Evolutionary conservation across 2,329 filamentous ascomycete species (phyloP).

Genomic region (Monosporascus sp.): DNA sequence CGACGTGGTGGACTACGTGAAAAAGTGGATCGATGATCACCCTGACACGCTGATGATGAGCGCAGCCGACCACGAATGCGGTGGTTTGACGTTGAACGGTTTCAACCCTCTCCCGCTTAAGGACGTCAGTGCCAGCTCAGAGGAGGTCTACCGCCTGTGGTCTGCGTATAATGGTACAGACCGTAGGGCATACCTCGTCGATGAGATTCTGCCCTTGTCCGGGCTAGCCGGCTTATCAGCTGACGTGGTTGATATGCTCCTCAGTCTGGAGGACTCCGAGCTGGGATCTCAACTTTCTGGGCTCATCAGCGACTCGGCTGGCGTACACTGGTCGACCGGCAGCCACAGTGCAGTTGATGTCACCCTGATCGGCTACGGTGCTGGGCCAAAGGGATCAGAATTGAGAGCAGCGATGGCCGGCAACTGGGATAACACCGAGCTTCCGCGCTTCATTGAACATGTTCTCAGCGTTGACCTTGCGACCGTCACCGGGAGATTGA

Average conservation of each 20-base stretch:
- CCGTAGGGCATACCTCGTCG: constrained; percentile 20
- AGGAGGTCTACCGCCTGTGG: constrained; percentile 24
- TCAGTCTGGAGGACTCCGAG: constrained; percentile 14
- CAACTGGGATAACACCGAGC: constrained; percentile 19
- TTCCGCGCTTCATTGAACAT: constrained; percentile 18
- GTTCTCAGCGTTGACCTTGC: constrained; percentile 16
- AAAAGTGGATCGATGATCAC: constrained; percentile 33
- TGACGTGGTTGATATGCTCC: constrained; percentile 22
- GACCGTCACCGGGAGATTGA: constrained; percentile 14
- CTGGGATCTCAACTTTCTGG: constrained; percentile 23
- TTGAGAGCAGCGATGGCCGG: constrained; percentile 17
- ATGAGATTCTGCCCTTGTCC: constrained; percentile 24
- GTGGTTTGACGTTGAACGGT: constrained; percentile 32
- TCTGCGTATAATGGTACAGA: constrained; percentile 25
- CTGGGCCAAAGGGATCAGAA: constrained; percentile 8
- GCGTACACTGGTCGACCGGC: constrained; percentile 28
- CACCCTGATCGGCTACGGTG: constrained; percentile 30
- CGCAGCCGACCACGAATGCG: constrained; percentile 36
- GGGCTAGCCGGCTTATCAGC: constrained; percentile 26
- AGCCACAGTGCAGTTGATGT: constrained; percentile 31
- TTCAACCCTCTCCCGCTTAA: constrained; percentile 29
- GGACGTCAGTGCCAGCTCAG: constrained; percentile 23
- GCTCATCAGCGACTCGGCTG: constrained; percentile 25
- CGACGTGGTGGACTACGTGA: constrained; percentile 30
- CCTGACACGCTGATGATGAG: constrained; percentile 32